These are phyloP conservation scores for Pleurotus djamor DNA, from an alignment of 768 basidiomycete genomes.

Conservation along the genomic window DNA sequence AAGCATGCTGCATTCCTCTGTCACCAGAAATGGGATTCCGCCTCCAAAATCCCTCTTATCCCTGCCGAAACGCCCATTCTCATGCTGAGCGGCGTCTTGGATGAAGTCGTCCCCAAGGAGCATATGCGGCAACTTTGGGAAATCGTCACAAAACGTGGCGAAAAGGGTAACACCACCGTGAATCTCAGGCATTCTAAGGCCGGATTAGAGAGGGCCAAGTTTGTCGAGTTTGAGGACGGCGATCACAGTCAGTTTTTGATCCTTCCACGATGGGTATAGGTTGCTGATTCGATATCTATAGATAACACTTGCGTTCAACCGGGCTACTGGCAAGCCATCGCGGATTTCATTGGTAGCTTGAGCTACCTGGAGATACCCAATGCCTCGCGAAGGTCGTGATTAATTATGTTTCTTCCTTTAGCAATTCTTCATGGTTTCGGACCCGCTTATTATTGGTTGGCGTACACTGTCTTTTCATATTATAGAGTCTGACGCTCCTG, in stretches of 20 bases:
- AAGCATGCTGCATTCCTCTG: slow-evolving; percentile 76
- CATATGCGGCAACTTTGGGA: slow-evolving; percentile 81
- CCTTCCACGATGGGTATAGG: background rate
- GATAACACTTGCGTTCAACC: slow-evolving; percentile 56
- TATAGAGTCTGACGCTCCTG: background rate
- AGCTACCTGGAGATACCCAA: slow-evolving; percentile 6
- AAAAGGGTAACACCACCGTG: slow-evolving; percentile 30
- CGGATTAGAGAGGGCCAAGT: slow-evolving; percentile 53
- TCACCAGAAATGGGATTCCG: slow-evolving; percentile 88
- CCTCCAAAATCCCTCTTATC: slow-evolving; percentile 58
- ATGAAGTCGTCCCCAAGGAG: slow-evolving; percentile 71
- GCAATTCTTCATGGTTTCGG: background rate
- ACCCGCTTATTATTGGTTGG: background rate
- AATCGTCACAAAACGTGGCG: slow-evolving; percentile 53
- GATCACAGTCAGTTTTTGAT: slow-evolving; percentile 45
- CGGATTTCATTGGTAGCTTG: slow-evolving; percentile 39
- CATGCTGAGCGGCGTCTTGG: slow-evolving; percentile 73
- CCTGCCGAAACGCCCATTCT: slow-evolving; percentile 71
- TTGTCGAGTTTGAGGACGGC: slow-evolving; percentile 52
- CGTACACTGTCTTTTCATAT: background rate
- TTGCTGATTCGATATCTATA: slow-evolving; percentile 14
- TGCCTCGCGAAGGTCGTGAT: background rate
- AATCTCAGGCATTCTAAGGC: slow-evolving; percentile 32
- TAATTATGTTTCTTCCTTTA: background rate
- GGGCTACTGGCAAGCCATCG: slow-evolving; percentile 53